Evolutionary conservation across 2,329 filamentous ascomycete species (phyloP).

Genomic region (Ophiostoma novo-ulmi): DNA sequence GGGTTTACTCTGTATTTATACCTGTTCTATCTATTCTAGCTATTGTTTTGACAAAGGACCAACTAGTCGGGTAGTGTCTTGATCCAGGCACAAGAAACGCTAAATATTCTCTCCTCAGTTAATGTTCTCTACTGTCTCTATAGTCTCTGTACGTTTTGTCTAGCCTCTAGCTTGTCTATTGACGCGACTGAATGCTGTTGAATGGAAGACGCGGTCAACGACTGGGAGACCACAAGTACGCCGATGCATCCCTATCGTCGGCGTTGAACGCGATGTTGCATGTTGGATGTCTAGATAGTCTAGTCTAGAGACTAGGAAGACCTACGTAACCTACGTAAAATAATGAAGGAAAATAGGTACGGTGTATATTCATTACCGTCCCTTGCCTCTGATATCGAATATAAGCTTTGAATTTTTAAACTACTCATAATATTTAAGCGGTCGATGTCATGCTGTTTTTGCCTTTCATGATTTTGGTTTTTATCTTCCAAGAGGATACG

Average conservation of each 20-base stretch:
- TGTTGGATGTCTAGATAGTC: background rate
- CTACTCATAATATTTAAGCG: background rate
- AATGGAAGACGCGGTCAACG: conserved; percentile 1
- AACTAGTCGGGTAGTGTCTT: background rate
- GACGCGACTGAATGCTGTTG: conserved; percentile 8
- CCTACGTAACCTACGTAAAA: background rate
- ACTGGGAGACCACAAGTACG: conserved; percentile 1
- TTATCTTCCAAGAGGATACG: too few relatives aligned
- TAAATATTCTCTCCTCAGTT: background rate
- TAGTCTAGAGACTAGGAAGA: background rate
- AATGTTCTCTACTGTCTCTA: background rate
- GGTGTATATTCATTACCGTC: background rate
- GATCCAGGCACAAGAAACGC: conserved; percentile 4
- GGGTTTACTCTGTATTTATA: background rate
- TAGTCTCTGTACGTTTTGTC: background rate
- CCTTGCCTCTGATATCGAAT: background rate
- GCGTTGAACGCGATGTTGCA: background rate
- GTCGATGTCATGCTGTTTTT: background rate
- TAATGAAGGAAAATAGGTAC: background rate
- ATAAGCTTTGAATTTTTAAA: background rate
- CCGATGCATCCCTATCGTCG: conserved; percentile 10
- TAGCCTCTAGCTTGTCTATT: background rate
- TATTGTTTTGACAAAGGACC: background rate
- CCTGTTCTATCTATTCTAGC: background rate
- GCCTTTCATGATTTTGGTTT: too few relatives aligned